Percentiles rank a stretch among this genome's conserved stretches.
Conservation (phyloP, 805 yeast genomes). For the Lipomyces starkeyi region DNA sequence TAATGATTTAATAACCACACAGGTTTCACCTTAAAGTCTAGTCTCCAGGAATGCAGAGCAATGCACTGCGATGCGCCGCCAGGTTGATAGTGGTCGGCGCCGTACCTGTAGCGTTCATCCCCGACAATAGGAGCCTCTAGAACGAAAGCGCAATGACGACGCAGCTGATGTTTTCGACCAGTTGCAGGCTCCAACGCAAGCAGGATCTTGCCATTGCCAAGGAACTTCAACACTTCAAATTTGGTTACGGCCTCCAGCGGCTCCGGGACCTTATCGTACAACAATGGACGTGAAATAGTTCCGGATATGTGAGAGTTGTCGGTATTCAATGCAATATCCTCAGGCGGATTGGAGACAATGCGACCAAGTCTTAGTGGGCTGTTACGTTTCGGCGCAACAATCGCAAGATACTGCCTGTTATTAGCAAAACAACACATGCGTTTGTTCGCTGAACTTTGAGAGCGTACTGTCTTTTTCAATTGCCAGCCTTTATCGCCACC, state of each 20-base stretch:
- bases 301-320: neutral
- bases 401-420: conserved; percentile 18
- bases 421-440: neutral
- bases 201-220: conserved; percentile 10
- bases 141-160: conserved; percentile 33
- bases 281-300: neutral
- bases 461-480: conserved; percentile 23
- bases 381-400: conserved; percentile 9
- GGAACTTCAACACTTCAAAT: conserved; percentile 13
- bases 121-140: conserved; percentile 35
- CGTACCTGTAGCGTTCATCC: conserved; percentile 23
- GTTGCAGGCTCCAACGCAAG: conserved; percentile 29
- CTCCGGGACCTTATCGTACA: neutral
- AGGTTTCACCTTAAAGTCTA: conserved; percentile 23
- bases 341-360: neutral
- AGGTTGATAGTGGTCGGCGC: neutral
- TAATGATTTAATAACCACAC: neutral
- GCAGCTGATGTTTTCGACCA: conserved; percentile 36
- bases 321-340: neutral
- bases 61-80: conserved; percentile 11
- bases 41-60: conserved; percentile 34
- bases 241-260: conserved; percentile 17
- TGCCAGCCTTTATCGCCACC: conserved; percentile 37
- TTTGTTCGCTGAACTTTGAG: neutral
- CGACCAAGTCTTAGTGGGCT: conserved; percentile 5